Evolutionary conservation across 768 basidiomycete genomes (phyloP).

Genomic region (Mycena maculata): DNA sequence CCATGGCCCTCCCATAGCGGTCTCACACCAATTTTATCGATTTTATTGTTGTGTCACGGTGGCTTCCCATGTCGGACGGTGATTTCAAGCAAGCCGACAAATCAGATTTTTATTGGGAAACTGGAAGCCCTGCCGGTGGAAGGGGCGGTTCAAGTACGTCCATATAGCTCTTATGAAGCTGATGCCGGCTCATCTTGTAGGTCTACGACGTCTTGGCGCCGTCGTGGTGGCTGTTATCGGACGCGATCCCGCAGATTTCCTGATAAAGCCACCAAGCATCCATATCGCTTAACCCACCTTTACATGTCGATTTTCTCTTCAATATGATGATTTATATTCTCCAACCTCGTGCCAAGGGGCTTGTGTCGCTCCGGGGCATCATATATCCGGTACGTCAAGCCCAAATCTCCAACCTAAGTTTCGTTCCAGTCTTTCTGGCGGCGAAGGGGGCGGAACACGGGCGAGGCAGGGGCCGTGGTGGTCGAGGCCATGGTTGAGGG

Average conservation of each 20-base stretch:
- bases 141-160: not conserved
- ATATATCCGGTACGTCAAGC: not conserved
- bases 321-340: too few relatives aligned
- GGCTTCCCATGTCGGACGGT: not conserved
- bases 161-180: not conserved
- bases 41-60: conserved; percentile 9
- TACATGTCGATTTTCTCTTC: not conserved
- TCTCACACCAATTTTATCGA: not conserved
- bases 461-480: not conserved
- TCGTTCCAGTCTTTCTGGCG: too few relatives aligned
- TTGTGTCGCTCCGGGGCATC: not conserved
- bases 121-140: not conserved
- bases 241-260: not conserved
- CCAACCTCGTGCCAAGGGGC: not conserved
- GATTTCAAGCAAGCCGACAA: not conserved
- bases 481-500: not conserved
- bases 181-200: not conserved
- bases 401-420: too few relatives aligned
- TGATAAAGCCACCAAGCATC: not conserved
- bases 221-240: not conserved
- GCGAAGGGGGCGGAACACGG: conserved; percentile 13
- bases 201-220: not conserved
- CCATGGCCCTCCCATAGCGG: not conserved
- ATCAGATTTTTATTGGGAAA: not conserved
- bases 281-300: not conserved